A percentile compares a stretch with the other conserved stretches of the same genome.
phyloP scores from a whole-genome alignment of 108 stramenopile genomes.

The Cyclostephanos invisitatus region DNA sequence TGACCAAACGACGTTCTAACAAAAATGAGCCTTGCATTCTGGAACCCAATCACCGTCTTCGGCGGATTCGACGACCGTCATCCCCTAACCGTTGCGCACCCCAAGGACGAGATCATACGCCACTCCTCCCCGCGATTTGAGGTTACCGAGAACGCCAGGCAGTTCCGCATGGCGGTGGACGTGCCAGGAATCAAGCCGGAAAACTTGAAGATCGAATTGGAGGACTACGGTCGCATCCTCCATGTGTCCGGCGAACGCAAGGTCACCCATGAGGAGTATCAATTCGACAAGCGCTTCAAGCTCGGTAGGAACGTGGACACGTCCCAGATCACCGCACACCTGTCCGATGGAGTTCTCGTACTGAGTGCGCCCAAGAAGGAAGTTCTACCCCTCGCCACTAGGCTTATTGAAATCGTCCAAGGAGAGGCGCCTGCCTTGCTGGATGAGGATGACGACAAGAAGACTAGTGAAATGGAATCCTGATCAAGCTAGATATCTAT shows the following conservation, averaged over 20 bases:
- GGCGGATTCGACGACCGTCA: constrained; percentile 44
- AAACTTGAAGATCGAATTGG: constrained; percentile 63
- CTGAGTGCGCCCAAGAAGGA: background rate
- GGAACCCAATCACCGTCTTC: constrained; percentile 40
- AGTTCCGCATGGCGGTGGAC: constrained; percentile 66
- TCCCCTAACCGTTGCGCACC: constrained; percentile 23
- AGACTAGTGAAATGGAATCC: background rate
- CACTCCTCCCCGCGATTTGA: constrained; percentile 65
- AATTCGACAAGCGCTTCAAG: constrained; percentile 52
- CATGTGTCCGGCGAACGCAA: constrained; percentile 45
- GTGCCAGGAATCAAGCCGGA: constrained; percentile 69
- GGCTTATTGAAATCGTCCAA: background rate
- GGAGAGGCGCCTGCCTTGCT: background rate
- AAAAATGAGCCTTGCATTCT: constrained; percentile 43
- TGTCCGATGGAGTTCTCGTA: constrained; percentile 43
- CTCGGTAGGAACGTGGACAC: constrained; percentile 50
- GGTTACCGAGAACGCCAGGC: constrained; percentile 59
- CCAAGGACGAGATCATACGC: constrained; percentile 26
- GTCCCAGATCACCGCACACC: constrained; percentile 45
- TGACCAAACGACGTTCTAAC: background rate
- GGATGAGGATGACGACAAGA: background rate
- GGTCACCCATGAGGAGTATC: constrained; percentile 37
- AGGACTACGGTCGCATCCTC: constrained; percentile 49
- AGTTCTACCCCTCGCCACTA: background rate
- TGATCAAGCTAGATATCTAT: background rate